Percentiles rank a stretch among this genome's conserved stretches.
Conservation (phyloP, 2,329 filamentous ascomycete species). For the Trichoderma hamatum region DNA sequence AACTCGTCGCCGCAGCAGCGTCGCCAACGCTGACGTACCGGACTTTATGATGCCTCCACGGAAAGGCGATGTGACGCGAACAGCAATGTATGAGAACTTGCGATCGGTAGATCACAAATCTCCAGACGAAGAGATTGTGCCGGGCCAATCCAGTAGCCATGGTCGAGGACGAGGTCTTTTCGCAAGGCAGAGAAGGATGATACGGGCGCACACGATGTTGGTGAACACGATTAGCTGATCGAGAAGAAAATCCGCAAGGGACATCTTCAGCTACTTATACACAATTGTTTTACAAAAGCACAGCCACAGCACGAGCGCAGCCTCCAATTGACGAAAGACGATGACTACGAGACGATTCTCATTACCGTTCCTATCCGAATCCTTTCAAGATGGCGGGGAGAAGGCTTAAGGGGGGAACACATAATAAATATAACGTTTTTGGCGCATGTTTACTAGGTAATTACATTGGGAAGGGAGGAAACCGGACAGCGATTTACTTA, state of each 20-base stretch:
- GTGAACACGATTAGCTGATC: constrained; percentile 32
- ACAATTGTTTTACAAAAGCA: not conserved
- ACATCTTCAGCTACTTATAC: not conserved
- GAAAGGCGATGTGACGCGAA: constrained; percentile 33
- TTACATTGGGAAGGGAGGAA: not conserved
- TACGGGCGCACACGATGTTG: constrained; percentile 44
- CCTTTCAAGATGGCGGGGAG: not conserved
- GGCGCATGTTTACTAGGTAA: constrained; percentile 19
- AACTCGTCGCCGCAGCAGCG: constrained; percentile 28
- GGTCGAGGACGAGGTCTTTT: constrained; percentile 35
- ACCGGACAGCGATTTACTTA: constrained; percentile 20
- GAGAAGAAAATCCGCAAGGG: not conserved
- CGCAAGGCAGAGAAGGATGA: constrained; percentile 45
- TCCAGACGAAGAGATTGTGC: constrained; percentile 32
- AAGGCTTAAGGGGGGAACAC: not conserved
- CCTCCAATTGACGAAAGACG: constrained; percentile 10
- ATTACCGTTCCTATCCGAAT: constrained; percentile 1
- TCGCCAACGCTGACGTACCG: constrained; percentile 27
- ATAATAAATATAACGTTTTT: constrained; percentile 18
- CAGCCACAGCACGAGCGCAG: not conserved
- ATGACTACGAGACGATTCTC: constrained; percentile 18
- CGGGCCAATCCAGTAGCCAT: constrained; percentile 34
- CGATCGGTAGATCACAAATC: constrained; percentile 21
- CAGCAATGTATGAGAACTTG: constrained; percentile 43
- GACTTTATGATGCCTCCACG: constrained; percentile 22